Conservation (phyloP, 768 basidiomycete genomes). For the Plicaturopsis crispa region DNA sequence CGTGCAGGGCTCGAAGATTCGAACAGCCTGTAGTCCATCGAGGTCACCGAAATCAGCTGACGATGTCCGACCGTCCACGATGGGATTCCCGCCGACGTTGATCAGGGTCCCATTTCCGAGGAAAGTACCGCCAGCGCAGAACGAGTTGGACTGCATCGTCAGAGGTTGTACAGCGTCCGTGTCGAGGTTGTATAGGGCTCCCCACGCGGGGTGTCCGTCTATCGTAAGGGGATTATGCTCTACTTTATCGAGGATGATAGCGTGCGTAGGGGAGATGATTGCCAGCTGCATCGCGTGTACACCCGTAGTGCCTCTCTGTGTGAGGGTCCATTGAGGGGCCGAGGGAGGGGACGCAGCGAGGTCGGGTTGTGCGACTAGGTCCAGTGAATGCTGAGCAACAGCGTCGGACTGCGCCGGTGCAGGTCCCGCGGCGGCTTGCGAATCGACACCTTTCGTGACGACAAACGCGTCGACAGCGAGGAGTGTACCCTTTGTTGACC, state of each 20-base stretch:
- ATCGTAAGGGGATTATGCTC: conserved; percentile 77
- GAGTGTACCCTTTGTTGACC: conserved; percentile 23
- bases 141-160: conserved; percentile 69
- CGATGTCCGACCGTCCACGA: conserved; percentile 54
- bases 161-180: conserved; percentile 58
- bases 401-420: not conserved
- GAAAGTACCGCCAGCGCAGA: conserved; percentile 80
- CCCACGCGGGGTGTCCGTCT: conserved; percentile 77
- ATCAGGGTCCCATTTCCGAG: conserved; percentile 70
- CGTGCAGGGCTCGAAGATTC: conserved; percentile 63
- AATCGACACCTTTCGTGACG: conserved; percentile 37
- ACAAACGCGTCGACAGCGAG: conserved; percentile 63
- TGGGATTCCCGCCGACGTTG: conserved; percentile 78
- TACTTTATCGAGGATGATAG: conserved; percentile 75
- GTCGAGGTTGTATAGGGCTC: conserved; percentile 60
- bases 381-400: not conserved
- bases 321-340: conserved; percentile 42
- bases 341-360: conserved; percentile 6
- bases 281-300: conserved; percentile 74
- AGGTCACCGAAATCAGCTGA: conserved; percentile 71
- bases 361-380: not conserved
- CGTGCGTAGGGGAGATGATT: conserved; percentile 62
- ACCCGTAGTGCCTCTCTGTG: conserved; percentile 63
- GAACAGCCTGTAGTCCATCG: conserved; percentile 67
- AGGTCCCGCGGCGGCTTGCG: conserved; percentile 2